Conservation (phyloP, 163 green algal genomes). For the Chloromonas sp. region DNA sequence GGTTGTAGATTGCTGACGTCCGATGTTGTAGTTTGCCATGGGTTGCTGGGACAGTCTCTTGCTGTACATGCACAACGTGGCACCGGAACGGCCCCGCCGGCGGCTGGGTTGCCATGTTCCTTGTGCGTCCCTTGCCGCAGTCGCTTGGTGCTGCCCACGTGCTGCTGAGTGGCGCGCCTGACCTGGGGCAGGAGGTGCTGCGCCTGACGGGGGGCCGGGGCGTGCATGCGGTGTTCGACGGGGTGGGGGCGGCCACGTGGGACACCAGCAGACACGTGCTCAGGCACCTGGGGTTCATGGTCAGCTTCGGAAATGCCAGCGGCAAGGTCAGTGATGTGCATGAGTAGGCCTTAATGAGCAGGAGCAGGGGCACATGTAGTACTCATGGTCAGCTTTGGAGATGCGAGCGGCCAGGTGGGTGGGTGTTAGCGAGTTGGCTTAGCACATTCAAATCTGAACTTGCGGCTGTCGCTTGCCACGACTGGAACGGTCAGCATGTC, state of each 20-base stretch:
- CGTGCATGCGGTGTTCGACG: conserved; percentile 24
- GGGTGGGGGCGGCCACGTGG: conserved; percentile 29
- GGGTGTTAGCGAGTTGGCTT: no score
- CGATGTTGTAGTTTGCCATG: no score
- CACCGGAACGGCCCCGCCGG: no score
- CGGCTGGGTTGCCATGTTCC: not conserved
- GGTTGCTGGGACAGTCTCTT: no score
- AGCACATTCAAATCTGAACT: no score
- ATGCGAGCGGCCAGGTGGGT: no score
- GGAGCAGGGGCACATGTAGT: not conserved
- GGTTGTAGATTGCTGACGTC: no score
- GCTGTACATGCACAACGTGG: no score
- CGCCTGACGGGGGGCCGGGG: conserved; percentile 27
- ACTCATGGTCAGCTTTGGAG: no score
- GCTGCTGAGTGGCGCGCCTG: conserved; percentile 16
- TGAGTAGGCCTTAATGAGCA: conserved; percentile 14
- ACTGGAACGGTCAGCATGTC: no score
- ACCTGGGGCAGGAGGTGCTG: conserved; percentile 26
- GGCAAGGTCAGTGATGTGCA: conserved; percentile 29
- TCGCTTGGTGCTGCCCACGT: conserved; percentile 8
- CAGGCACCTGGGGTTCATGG: conserved; percentile 23
- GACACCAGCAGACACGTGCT: conserved; percentile 19
- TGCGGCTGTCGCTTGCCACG: no score
- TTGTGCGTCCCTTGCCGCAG: not conserved
- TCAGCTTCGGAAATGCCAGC: conserved; percentile 29